phyloP scores from a whole-genome alignment of 169 alveolate genomes.

The Toxoplasma gondii region DNA sequence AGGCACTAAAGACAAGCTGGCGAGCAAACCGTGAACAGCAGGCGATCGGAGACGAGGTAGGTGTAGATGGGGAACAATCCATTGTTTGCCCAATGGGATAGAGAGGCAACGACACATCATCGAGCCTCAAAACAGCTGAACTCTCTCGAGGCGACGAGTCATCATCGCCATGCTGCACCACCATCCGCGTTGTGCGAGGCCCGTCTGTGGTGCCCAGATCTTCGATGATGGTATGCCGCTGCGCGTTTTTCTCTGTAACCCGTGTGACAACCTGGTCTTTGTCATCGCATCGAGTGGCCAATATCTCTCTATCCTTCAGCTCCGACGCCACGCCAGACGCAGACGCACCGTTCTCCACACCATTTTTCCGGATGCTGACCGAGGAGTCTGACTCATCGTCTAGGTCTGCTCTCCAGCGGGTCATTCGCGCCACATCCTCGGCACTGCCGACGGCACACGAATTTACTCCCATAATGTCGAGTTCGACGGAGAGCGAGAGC shows the following conservation, averaged over 20 bases:
- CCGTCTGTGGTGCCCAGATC: too few relatives aligned
- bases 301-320: background rate
- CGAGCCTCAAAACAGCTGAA: background rate
- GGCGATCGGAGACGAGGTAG: background rate
- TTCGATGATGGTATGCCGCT: too few relatives aligned
- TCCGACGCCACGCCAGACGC: background rate
- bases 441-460: background rate
- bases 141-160: background rate
- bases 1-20: conserved; percentile 1
- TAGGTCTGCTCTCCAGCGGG: background rate
- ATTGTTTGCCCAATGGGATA: background rate
- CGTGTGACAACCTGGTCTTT: background rate
- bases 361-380: background rate
- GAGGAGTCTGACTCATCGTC: background rate
- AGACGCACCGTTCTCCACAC: background rate
- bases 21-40: background rate
- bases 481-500: background rate
- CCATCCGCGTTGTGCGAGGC: background rate
- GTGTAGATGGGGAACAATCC: conserved; percentile 12
- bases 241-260: too few relatives aligned
- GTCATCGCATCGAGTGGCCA: background rate
- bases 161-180: background rate
- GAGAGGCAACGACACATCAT: conserved; percentile 13
- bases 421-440: background rate
- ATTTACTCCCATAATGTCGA: background rate